Conservation (phyloP, 148 eudicot genomes). For the Vaccinium darrowii region DNA sequence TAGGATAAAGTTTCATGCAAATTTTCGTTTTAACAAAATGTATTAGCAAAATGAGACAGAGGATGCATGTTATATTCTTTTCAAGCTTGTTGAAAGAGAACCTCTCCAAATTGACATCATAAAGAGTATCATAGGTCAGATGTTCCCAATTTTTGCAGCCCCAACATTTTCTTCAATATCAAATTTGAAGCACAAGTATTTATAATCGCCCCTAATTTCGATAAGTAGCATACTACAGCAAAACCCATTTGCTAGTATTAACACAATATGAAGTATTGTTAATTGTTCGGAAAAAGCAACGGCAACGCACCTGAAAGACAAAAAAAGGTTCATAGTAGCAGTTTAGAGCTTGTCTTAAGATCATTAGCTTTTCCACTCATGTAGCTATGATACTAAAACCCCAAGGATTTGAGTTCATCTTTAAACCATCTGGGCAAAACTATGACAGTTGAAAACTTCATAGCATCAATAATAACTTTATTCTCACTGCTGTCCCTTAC, state of each 20-base stretch:
- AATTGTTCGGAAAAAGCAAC: neutral
- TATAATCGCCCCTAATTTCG: neutral
- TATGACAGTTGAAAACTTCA: neutral
- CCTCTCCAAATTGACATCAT: slow-evolving; percentile 1
- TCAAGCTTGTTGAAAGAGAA: neutral
- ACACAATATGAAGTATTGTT: neutral
- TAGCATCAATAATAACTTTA: neutral
- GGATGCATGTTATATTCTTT: neutral
- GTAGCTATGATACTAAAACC: neutral
- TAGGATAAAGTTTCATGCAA: neutral
- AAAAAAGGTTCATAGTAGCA: neutral
- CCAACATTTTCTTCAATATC: neutral
- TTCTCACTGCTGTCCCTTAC: neutral
- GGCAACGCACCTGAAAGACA: neutral
- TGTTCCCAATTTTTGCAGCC: neutral
- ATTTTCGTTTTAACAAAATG: neutral
- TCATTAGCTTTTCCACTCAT: too few relatives aligned
- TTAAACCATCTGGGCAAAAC: neutral
- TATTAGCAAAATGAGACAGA: neutral
- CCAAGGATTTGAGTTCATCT: neutral
- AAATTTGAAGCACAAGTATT: neutral
- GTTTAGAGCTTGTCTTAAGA: neutral
- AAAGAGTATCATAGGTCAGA: neutral
- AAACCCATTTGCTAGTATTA: neutral
- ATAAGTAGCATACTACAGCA: neutral